These are phyloP conservation scores for Hyphodiscus sp. DNA, from an alignment of 2,329 filamentous ascomycete genomes.

Conservation along the genomic window DNA sequence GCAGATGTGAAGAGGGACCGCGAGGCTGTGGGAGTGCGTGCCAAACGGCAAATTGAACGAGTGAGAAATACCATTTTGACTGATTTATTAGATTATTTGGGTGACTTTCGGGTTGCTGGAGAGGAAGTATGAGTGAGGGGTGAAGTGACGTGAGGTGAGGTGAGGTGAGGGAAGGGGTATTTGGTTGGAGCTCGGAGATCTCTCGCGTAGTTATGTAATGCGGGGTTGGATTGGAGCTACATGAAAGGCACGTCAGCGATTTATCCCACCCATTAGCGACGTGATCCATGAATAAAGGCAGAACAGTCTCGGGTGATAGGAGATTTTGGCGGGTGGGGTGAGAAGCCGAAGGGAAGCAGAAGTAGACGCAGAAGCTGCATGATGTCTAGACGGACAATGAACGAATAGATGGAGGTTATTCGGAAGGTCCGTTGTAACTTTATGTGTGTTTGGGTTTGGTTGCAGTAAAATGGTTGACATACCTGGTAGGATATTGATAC, in stretches of 20 bases:
- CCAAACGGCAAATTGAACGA: conserved; percentile 26
- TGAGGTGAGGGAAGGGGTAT: neutral
- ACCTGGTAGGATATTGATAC: neutral
- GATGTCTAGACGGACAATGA: no score
- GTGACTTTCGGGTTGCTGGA: neutral
- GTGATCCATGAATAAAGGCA: neutral
- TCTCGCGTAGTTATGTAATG: neutral
- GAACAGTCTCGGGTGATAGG: neutral
- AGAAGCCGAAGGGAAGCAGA: no score
- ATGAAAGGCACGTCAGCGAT: neutral
- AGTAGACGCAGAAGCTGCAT: no score
- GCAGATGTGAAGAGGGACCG: conserved; percentile 14
- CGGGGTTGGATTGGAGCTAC: neutral
- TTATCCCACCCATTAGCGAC: neutral
- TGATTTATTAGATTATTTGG: conserved; percentile 7
- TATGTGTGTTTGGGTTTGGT: no score
- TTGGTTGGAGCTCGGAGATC: neutral
- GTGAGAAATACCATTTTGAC: conserved; percentile 43
- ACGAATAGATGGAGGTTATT: no score
- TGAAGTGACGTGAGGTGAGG: no score
- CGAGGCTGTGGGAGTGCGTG: conserved; percentile 11
- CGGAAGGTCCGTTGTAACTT: neutral
- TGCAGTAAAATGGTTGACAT: no score
- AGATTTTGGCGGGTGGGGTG: no score
- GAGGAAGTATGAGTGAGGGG: neutral